phyloP scores from a whole-genome alignment of 331 rosid species.

The Malus hybrid region DNA sequence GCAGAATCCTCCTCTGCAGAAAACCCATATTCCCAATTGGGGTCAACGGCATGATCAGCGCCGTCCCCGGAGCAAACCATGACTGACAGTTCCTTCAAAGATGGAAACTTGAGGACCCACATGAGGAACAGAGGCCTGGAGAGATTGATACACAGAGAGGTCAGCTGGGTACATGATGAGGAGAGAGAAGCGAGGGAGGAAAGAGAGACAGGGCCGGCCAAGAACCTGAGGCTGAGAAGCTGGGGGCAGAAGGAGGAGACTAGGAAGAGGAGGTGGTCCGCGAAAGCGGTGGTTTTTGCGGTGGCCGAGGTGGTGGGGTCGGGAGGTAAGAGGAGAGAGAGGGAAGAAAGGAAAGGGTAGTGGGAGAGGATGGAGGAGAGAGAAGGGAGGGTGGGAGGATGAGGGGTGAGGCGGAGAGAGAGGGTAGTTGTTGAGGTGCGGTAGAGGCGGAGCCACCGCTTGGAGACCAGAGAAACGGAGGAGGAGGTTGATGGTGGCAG shows the following conservation, averaged over 20 bases:
- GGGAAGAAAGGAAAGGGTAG: constrained; percentile 57
- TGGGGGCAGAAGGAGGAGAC: constrained; percentile 28
- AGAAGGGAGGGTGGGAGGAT: constrained; percentile 20
- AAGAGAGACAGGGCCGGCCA: constrained; percentile 45
- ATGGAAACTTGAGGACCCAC: constrained; percentile 54
- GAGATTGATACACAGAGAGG: constrained; percentile 49
- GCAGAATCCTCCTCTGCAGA: constrained; percentile 22
- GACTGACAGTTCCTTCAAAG: constrained; percentile 43
- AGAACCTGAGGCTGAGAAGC: constrained; percentile 46
- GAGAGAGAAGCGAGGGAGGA: constrained; percentile 67
- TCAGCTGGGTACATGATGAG: constrained; percentile 31
- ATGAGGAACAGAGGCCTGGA: constrained; percentile 48
- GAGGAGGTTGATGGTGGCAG: constrained; percentile 47
- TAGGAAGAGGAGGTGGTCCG: constrained; percentile 27
- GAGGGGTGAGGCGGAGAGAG: constrained; percentile 45
- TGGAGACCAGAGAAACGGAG: constrained; percentile 61
- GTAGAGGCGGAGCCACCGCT: constrained; percentile 77
- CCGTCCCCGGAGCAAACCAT: constrained; percentile 16
- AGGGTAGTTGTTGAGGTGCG: constrained; percentile 61
- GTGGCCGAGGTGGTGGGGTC: constrained; percentile 7
- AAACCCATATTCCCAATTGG: constrained; percentile 1
- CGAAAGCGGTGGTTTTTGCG: background rate
- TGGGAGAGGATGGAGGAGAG: constrained; percentile 46
- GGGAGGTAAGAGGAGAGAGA: constrained; percentile 40
- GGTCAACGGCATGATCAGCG: constrained; percentile 7